These are phyloP conservation scores for Dactylellina drechsleri DNA, from an alignment of 2,329 filamentous ascomycete genomes.

Conservation along the genomic window DNA sequence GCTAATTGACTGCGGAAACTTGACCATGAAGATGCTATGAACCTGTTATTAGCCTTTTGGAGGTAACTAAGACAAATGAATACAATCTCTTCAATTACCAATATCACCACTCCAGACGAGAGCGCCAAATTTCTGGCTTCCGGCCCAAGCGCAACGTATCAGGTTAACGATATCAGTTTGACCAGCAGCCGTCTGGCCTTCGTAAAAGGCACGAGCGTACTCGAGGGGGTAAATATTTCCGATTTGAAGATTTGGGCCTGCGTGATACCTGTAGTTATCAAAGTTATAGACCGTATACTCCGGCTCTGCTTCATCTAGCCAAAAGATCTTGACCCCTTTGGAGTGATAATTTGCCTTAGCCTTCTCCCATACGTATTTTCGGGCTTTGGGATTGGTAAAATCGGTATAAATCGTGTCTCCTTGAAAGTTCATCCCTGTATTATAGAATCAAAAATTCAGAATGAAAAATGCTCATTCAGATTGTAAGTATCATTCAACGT, in stretches of 20 bases:
- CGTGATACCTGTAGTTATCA: conserved; percentile 1
- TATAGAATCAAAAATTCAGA: too few relatives aligned
- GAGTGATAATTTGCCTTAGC: background rate
- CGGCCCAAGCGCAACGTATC: conserved; percentile 4
- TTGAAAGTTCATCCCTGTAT: conserved; percentile 1
- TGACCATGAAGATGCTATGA: background rate
- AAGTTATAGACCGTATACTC: conserved; percentile 3
- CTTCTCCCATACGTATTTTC: background rate
- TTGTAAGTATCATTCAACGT: background rate
- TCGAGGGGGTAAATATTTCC: background rate
- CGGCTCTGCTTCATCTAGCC: conserved; percentile 1
- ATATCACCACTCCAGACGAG: conserved; percentile 5
- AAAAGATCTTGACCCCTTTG: conserved; percentile 1
- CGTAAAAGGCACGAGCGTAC: background rate
- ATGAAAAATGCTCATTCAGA: too few relatives aligned
- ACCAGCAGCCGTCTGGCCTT: background rate
- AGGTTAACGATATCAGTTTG: conserved; percentile 4
- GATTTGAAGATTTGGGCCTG: conserved; percentile 3
- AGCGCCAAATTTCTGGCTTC: conserved; percentile 3
- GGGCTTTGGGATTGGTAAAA: background rate
- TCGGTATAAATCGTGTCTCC: conserved; percentile 5
- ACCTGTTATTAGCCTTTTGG: background rate
- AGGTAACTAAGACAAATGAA: background rate
- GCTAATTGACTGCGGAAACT: background rate
- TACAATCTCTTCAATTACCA: background rate